Conservation (phyloP, 306 rosid genomes). For the Dalbergia cochinchinensis region DNA sequence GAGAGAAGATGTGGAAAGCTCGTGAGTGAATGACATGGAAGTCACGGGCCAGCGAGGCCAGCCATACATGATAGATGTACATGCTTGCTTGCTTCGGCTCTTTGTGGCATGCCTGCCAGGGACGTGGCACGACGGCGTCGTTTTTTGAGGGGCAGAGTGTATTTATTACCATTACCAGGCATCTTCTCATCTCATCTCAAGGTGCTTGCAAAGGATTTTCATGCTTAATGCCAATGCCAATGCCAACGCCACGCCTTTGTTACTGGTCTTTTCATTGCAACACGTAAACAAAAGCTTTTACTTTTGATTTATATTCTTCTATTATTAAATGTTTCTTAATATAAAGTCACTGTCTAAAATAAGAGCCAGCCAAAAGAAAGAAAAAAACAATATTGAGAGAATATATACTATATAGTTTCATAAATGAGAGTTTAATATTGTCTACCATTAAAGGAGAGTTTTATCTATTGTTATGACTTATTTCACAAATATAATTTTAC, state of each 20-base stretch:
- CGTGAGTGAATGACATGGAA: conserved; percentile 34
- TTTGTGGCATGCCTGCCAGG: not conserved
- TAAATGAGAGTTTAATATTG: not conserved
- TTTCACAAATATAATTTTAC: not conserved
- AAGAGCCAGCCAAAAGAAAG: too few species aligned
- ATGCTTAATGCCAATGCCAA: not conserved
- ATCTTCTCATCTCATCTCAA: not conserved
- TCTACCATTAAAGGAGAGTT: not conserved
- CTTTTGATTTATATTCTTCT: not conserved
- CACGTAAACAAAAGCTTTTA: not conserved
- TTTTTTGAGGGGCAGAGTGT: not conserved
- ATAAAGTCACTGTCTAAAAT: too few species aligned
- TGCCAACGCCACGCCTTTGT: not conserved
- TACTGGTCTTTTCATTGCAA: not conserved
- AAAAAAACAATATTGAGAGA: too few species aligned
- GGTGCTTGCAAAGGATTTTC: not conserved
- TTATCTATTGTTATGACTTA: not conserved
- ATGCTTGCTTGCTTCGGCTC: not conserved
- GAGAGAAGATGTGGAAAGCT: conserved; percentile 25
- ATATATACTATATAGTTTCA: too few species aligned
- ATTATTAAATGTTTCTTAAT: not conserved
- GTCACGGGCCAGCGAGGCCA: conserved; percentile 49
- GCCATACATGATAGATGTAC: not conserved
- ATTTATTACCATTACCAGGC: not conserved
- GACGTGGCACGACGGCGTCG: conserved; percentile 12